Base-by-base conservation (phyloP, 352 stramenopile genomes). In the Pseudoperonospora humuli region DNA sequence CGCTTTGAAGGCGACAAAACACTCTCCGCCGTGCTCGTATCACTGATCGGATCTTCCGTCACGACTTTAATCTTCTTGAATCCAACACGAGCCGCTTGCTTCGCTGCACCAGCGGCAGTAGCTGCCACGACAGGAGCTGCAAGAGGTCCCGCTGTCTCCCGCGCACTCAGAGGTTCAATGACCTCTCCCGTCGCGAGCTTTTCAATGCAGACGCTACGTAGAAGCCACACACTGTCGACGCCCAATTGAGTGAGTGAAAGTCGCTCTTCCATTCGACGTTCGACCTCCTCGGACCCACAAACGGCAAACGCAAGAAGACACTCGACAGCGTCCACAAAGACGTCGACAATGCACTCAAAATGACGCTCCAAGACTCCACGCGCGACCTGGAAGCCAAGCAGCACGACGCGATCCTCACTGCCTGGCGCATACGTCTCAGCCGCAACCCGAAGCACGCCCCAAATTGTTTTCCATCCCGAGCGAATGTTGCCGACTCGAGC, bases 401-500 rank as follows among this genome's bases (percentile, higher is more conserved):
- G 55, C 35, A 90, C 75, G 31, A 97, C 85, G 23, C 92, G 77
- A 32, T 93, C 63, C 11, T 84, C 70, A 34, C 72, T 70, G 0
- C 67, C 69, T 20, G 72, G 70, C 9, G 82, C 75, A 40, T 86
- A 87, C 20, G 75, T 88, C 61, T 91, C 67, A 0, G 88, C 92
- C 5, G 90, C 86, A 4, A 92, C 65, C n/a, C 81, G 70, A 9
- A 96, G 67, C 0, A 97, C 90, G n/a, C 78, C 72, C 70, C 96
- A 97, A 21, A 98, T 95, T 0, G 86, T 94, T 50, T 95, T 93
- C 93, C 93, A 98, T 1, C 92, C 93, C 1, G 88, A 97, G 3
- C 78, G 74, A 39, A 98, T 95, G 42, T 95, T 92, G 0, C 54
- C 55, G 1, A 88, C 79, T 14, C 87, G 78, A 13, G 78, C 80